phyloP scores from a whole-genome alignment of 495 filamentous ascomycete species.

The Penicillium steckii region DNA sequence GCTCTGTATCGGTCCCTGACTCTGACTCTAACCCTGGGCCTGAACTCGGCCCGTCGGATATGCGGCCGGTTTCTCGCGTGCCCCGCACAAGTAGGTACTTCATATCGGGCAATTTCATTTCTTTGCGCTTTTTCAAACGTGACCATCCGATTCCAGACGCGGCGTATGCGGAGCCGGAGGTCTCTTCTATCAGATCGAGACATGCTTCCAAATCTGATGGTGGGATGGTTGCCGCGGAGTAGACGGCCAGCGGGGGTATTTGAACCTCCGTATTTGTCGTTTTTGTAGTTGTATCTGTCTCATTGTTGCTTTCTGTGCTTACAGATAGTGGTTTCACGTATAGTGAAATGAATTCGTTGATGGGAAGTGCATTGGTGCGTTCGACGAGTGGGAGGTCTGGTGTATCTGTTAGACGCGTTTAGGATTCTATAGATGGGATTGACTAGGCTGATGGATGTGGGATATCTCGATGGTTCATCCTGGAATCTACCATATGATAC shows the following conservation, averaged over 20 bases:
- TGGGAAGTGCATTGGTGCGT: constrained; percentile 38
- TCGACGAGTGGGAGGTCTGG: constrained; percentile 38
- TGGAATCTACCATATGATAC: no score
- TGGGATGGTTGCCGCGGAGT: constrained; percentile 46
- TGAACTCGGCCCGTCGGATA: constrained; percentile 4
- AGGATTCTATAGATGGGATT: no score
- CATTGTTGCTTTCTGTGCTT: no score
- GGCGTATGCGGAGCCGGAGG: constrained; percentile 65
- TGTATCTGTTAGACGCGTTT: neutral
- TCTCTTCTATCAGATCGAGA: constrained; percentile 68
- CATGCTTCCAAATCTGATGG: constrained; percentile 60
- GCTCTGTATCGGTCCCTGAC: neutral
- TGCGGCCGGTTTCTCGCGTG: neutral
- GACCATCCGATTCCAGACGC: constrained; percentile 68
- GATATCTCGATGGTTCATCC: no score
- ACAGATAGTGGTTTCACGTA: constrained; percentile 23
- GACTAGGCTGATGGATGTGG: no score
- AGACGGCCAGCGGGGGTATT: constrained; percentile 36
- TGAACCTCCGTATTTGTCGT: neutral
- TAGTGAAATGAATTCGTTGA: constrained; percentile 31
- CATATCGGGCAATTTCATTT: constrained; percentile 74
- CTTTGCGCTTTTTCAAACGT: constrained; percentile 61
- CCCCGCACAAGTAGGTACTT: constrained; percentile 62
- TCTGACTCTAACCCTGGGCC: neutral
- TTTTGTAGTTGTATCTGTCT: neutral